Evolutionary conservation across 2,329 filamentous ascomycete species (phyloP).

Genomic region (Claviceps purpurea): DNA sequence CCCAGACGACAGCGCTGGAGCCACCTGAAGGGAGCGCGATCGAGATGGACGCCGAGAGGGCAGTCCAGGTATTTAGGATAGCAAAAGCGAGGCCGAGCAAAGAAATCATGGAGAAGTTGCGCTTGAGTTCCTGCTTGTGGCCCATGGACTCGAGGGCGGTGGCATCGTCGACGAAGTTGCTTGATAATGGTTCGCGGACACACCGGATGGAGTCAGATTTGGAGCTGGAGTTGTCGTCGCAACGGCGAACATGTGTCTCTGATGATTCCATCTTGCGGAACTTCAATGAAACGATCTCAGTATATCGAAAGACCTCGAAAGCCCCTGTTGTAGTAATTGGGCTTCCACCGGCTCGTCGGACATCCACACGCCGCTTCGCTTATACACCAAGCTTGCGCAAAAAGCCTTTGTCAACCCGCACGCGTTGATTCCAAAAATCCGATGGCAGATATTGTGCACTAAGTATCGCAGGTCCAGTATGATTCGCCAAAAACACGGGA

Average conservation of each 20-base stretch:
- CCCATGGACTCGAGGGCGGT: constrained; percentile 29
- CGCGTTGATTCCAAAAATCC: not conserved
- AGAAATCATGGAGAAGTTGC: constrained; percentile 34
- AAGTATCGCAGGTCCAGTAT: not conserved
- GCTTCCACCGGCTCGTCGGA: too few relatives aligned
- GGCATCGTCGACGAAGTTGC: constrained; percentile 16
- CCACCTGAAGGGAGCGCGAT: constrained; percentile 57
- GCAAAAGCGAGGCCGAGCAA: constrained; percentile 36
- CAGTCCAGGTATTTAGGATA: constrained; percentile 37
- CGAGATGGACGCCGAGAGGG: constrained; percentile 31
- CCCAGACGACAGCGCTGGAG: constrained; percentile 60
- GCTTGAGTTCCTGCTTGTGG: constrained; percentile 34
- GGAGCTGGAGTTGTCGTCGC: not conserved
- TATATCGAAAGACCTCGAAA: not conserved
- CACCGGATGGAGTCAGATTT: not conserved
- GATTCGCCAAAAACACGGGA: too few relatives aligned
- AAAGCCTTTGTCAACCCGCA: not conserved
- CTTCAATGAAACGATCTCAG: too few relatives aligned
- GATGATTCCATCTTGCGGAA: not conserved
- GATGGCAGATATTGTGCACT: not conserved
- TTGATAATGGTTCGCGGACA: not conserved
- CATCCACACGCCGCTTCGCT: not conserved
- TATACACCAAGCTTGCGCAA: not conserved
- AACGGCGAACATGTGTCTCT: not conserved
- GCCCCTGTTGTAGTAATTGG: not conserved